phyloP scores from a whole-genome alignment of 139 green algal species.

The Auxenochlorella protothecoides region DNA sequence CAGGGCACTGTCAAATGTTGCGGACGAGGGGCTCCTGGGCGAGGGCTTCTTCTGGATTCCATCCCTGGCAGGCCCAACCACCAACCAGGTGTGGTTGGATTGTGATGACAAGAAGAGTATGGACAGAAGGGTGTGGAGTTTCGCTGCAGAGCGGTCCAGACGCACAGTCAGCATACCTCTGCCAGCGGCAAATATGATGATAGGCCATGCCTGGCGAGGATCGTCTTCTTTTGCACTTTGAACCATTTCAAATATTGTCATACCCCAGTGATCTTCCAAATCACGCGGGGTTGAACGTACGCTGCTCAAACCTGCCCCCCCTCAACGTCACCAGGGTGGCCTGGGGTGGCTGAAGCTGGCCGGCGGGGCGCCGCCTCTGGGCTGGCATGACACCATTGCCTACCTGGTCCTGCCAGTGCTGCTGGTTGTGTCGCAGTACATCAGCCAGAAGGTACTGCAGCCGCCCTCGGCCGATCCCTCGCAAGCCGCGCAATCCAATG shows the following conservation, averaged over 20 bases:
- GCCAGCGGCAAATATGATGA: no score
- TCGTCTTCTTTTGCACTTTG: no score
- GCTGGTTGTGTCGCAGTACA: conserved; percentile 63
- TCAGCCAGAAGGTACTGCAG: conserved; percentile 30
- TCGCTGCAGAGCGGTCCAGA: no score
- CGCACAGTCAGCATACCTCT: no score
- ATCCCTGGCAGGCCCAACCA: conserved; percentile 72
- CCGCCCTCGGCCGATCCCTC: no score
- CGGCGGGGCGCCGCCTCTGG: conserved; percentile 51
- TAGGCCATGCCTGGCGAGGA: no score
- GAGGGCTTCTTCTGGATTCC: conserved; percentile 94
- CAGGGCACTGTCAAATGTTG: conserved; percentile 78
- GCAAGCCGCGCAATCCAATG: conserved; percentile 34
- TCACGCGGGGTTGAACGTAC: no score
- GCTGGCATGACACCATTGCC: conserved; percentile 46
- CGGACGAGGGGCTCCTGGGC: conserved; percentile 74
- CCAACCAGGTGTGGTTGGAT: background rate
- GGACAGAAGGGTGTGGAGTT: no score
- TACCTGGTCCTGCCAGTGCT: conserved; percentile 63
- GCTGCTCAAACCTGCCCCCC: conserved; percentile 10
- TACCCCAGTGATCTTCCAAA: no score
- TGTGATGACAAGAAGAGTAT: no score
- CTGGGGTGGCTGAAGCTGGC: conserved; percentile 63
- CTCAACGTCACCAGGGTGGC: conserved; percentile 30
- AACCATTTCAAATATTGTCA: no score